Percentiles rank a stretch among this genome's conserved stretches.
phyloP scores from a whole-genome alignment of 225 moss, liverwort and hornwort genomes.

The Sphagnum contortum region DNA sequence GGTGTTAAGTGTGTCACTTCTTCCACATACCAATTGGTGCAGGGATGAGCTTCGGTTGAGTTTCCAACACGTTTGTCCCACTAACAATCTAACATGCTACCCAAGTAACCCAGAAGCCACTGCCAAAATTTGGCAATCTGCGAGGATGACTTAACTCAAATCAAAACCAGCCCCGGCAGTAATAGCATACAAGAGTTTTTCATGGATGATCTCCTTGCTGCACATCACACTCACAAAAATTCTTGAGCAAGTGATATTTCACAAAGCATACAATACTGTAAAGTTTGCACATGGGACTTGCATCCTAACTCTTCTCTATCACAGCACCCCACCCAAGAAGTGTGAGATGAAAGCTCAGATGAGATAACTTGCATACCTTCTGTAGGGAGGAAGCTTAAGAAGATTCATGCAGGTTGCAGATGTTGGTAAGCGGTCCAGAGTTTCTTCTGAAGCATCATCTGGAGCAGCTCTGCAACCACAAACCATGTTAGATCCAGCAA shows the following conservation, averaged over 20 bases:
- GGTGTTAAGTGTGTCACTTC: no score
- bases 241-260: not conserved
- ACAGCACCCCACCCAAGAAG: not conserved
- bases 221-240: conserved; percentile 1
- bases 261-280: not conserved
- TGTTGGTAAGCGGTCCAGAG: conserved; percentile 90
- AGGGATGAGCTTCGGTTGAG: no score
- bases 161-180: conserved; percentile 98
- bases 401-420: conserved; percentile 99
- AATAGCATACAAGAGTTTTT: conserved; percentile 95
- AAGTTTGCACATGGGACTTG: no score
- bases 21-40: no score
- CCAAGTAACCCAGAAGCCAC: no score
- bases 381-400: conserved; percentile 96
- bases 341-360: not conserved
- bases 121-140: no score
- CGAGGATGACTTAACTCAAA: conserved; percentile 48
- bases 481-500: not conserved
- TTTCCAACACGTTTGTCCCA: no score
- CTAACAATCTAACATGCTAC: no score
- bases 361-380: conserved; percentile 27
- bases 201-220: conserved; percentile 93
- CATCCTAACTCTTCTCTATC: no score
- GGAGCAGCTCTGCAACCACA: conserved; percentile 67
- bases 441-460: conserved; percentile 85